A percentile compares a stretch with the other conserved stretches of the same genome.
Evolutionary conservation across 352 stramenopile genomes (phyloP).

Genomic region (Globisporangium iwayamae): DNA sequence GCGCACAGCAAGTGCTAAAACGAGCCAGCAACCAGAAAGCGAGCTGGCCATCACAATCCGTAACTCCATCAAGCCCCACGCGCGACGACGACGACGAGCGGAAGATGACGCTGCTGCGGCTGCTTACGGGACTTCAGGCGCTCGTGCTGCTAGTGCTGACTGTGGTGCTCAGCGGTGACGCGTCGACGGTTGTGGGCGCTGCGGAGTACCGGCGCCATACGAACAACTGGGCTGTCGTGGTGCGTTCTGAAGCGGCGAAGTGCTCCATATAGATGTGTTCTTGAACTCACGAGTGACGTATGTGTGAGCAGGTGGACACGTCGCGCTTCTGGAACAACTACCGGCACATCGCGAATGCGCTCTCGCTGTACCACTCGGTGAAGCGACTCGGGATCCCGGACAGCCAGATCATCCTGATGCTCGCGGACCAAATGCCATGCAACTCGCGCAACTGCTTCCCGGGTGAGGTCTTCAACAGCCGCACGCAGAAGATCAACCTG

Average conservation of each 20-base stretch:
- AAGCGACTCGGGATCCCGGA: constrained; percentile 92
- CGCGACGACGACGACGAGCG: neutral
- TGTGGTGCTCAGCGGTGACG: constrained; percentile 2
- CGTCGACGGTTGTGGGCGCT: constrained; percentile 4
- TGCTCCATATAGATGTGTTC: neutral
- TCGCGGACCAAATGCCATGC: constrained; percentile 96
- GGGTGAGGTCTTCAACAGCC: constrained; percentile 89
- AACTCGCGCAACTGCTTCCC: constrained; percentile 90
- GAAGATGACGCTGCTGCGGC: constrained; percentile 6
- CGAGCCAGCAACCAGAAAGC: neutral
- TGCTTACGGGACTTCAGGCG: constrained; percentile 19
- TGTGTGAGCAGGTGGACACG: constrained; percentile 75
- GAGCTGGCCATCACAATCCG: neutral
- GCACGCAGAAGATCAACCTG: constrained; percentile 88
- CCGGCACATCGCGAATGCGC: constrained; percentile 93
- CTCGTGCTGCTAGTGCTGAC: constrained; percentile 25
- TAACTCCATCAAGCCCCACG: neutral
- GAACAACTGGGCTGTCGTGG: constrained; percentile 87
- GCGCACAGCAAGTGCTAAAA: neutral
- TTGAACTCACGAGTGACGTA: neutral
- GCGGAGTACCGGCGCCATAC: constrained; percentile 68
- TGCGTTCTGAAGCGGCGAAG: constrained; percentile 18
- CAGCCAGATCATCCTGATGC: constrained; percentile 94
- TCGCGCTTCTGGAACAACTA: constrained; percentile 98
- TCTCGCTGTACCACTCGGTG: constrained; percentile 93